Conservation (phyloP, 768 basidiomycete genomes). For the Mycena epipterygia region DNA sequence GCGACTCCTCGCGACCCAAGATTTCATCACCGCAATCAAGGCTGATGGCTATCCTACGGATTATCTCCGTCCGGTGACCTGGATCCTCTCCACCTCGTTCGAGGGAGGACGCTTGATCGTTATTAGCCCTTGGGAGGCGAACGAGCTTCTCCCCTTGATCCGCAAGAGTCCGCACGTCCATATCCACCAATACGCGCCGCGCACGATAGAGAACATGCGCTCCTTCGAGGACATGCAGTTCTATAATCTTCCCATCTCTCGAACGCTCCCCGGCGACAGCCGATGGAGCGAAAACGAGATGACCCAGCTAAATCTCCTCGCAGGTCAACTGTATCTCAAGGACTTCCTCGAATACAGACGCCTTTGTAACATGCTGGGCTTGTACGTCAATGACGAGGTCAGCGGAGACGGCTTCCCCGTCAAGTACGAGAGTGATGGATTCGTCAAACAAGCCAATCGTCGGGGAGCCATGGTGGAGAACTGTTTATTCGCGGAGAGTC, state of each 20-base stretch:
- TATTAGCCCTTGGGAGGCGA: conserved; percentile 57
- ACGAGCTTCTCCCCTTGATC: conserved; percentile 52
- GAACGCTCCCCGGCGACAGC: conserved; percentile 36
- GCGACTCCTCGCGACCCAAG: conserved; percentile 48
- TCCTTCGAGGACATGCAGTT: conserved; percentile 54
- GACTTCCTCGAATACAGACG: conserved; percentile 48
- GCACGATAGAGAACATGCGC: conserved; percentile 48
- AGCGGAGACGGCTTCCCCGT: conserved; percentile 30
- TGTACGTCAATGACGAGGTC: conserved; percentile 39
- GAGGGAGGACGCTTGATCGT: conserved; percentile 44
- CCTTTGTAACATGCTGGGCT: conserved; percentile 53
- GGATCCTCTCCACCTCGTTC: conserved; percentile 52
- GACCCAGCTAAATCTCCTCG: conserved; percentile 57
- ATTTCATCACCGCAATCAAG: conserved; percentile 50
- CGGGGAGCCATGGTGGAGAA: conserved; percentile 26
- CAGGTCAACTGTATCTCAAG: conserved; percentile 59
- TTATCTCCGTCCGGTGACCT: conserved; percentile 56
- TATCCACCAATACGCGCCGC: conserved; percentile 59
- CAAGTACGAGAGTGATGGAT: conserved; percentile 45
- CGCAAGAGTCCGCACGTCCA: conserved; percentile 46
- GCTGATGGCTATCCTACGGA: conserved; percentile 38
- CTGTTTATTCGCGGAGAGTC: conserved; percentile 52
- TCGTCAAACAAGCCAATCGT: conserved; percentile 43
- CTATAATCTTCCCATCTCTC: conserved; percentile 44
- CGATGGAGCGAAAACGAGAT: conserved; percentile 25